Evolutionary conservation across 345 rosid genomes (phyloP).

Genomic region (Euclidium syriacum): DNA sequence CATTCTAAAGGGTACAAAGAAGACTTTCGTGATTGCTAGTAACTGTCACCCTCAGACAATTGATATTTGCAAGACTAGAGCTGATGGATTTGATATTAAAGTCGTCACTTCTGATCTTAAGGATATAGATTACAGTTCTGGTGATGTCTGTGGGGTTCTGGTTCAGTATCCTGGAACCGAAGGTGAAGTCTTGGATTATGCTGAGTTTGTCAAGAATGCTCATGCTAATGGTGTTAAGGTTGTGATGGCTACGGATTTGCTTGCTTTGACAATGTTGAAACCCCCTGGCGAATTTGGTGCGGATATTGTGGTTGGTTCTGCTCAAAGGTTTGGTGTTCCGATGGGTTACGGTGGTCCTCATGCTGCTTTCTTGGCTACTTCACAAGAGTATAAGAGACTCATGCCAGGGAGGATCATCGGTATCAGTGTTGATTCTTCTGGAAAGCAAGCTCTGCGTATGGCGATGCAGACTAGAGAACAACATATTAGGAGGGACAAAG

Average conservation of each 20-base stretch:
- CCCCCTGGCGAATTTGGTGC: conserved; percentile 96
- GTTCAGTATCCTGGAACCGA: conserved; percentile 98
- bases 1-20: conserved; percentile 83
- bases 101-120: conserved; percentile 69
- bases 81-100: conserved; percentile 79
- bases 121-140: conserved; percentile 69
- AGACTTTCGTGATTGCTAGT: conserved; percentile 75
- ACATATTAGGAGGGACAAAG: conserved; percentile 98
- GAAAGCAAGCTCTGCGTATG: conserved; percentile 93
- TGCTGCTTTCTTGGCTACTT: conserved; percentile 95
- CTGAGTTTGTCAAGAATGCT: conserved; percentile 78
- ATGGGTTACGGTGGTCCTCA: conserved; percentile 99
- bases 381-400: conserved; percentile 97
- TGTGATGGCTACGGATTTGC: conserved; percentile 89
- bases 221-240: conserved; percentile 93
- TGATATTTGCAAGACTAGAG: conserved; percentile 89
- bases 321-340: conserved; percentile 97
- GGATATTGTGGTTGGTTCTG: conserved; percentile 92
- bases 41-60: conserved; percentile 95
- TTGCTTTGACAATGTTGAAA: conserved; percentile 92
- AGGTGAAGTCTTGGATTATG: conserved; percentile 89
- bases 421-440: conserved; percentile 86
- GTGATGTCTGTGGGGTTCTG: conserved; percentile 91
- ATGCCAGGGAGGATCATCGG: conserved; percentile 99
- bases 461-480: conserved; percentile 99